Evolutionary conservation across 768 basidiomycete genomes (phyloP).

Genomic region (Lactifluus echinatus): DNA sequence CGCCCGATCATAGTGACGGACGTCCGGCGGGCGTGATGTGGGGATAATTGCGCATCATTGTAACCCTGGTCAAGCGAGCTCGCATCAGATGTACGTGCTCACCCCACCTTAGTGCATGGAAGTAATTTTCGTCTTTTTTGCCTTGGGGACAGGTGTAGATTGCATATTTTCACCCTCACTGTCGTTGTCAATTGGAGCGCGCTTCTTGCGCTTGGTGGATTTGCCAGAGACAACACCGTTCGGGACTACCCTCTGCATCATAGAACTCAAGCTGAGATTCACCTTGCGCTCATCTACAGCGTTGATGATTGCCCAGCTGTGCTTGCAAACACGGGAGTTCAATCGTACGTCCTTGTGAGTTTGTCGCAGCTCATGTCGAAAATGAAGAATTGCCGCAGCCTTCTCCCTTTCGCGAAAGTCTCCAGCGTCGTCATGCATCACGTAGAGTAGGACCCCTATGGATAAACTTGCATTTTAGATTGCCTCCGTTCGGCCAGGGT

Average conservation of each 20-base stretch:
- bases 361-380: constrained; percentile 49
- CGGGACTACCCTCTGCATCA: background rate
- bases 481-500: background rate
- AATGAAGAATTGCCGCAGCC: constrained; percentile 45
- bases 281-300: constrained; percentile 26
- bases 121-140: constrained; percentile 1
- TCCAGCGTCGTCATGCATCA: constrained; percentile 34
- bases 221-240: constrained; percentile 11
- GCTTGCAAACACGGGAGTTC: constrained; percentile 45
- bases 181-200: constrained; percentile 27
- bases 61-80: background rate
- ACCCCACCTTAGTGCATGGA: background rate
- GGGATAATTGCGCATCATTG: background rate
- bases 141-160: background rate
- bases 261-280: constrained; percentile 13
- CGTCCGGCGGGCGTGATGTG: background rate
- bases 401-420: constrained; percentile 34
- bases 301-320: constrained; percentile 51
- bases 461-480: background rate
- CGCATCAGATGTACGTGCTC: background rate
- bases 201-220: constrained; percentile 28
- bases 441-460: constrained; percentile 60
- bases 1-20: background rate
- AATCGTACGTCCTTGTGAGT: constrained; percentile 56
- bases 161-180: background rate